Base-by-base conservation (phyloP, 257 asterid species). In the Pogostemon cablin region DNA sequence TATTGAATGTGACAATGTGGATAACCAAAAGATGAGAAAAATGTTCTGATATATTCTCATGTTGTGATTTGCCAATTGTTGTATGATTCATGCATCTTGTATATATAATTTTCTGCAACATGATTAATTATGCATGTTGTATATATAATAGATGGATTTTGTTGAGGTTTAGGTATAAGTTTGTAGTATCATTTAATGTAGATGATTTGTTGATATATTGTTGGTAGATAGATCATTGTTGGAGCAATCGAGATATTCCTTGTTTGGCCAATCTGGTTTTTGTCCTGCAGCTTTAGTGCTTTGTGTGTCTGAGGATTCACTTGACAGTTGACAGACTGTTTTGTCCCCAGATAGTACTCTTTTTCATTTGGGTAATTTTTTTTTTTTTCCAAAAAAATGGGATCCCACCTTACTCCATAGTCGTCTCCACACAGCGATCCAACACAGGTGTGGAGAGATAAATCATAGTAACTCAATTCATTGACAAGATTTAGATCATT, bases 151-250 rank as follows among this genome's bases (percentile, higher is more conserved):
- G 65, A 65, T 69, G 74, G 82, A 79, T 81, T 65, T 48, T 67
- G 62, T 72, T 69, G 11, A 68, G 83, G 83, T 75, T 25, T 40
- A 25, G 43, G 43, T 69, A 65, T 53, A 37, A 42, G 80, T 65
- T 62, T 10, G 61, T 4, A 35, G 44, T 68, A 25, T 9, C 48
- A 59, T 67, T 44, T 62, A 20, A 68, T 42, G 57, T 73, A 42
- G 81, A 68, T 73, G 72, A 66, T 11, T 53, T 65, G 0, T 32
- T 64, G 3, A 34, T 46, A 17, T 62, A 37, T 48, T n/a, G 53
- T 46, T 70, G 56, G 76, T 71, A 15, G 56, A 72, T 71, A 15
- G 4, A 57, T 46, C 11, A 61, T 71, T 53, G 77, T 62, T 64
- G 37, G 20, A 48, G 5, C 25, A 43, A 4, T 62, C 38, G 12